Percentiles rank a stretch among this genome's conserved stretches.
Conservation (phyloP, 306 rosid species). For the Inga oerstediana region DNA sequence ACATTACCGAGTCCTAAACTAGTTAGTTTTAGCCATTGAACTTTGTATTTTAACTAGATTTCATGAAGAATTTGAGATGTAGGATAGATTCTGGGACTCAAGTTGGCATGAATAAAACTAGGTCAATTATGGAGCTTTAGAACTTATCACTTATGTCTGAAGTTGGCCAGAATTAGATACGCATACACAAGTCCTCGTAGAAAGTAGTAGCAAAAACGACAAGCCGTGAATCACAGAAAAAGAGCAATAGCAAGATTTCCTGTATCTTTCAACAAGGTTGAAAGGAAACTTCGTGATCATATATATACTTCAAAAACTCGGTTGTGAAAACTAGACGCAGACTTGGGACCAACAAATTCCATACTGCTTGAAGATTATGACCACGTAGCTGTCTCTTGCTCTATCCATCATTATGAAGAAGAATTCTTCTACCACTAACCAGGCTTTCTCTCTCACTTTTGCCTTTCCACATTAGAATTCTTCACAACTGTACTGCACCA, state of each 20-base stretch:
- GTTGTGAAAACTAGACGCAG: constrained; percentile 28
- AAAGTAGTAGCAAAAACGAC: constrained; percentile 30
- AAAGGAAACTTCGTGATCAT: constrained; percentile 11
- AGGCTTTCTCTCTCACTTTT: constrained; percentile 22
- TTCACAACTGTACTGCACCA: constrained; percentile 39
- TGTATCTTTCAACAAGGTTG: constrained; percentile 28
- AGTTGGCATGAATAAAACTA: not conserved
- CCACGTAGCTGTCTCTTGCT: constrained; percentile 36
- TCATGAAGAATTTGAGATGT: not conserved
- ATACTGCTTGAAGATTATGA: constrained; percentile 26
- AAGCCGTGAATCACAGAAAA: constrained; percentile 28
- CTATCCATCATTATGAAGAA: constrained; percentile 29
- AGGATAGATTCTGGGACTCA: constrained; percentile 18
- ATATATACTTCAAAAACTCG: constrained; percentile 18
- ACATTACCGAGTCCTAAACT: not conserved
- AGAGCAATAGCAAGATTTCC: constrained; percentile 22
- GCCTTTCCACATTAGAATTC: constrained; percentile 28
- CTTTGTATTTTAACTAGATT: not conserved
- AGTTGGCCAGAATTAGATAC: constrained; percentile 37
- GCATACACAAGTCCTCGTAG: constrained; percentile 33
- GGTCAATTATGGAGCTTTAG: constrained; percentile 7
- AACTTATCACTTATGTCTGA: constrained; percentile 1
- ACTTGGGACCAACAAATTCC: constrained; percentile 35
- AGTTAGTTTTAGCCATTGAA: not conserved
- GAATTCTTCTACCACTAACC: constrained; percentile 25